phyloP scores from a whole-genome alignment of 768 basidiomycete genomes.

The Trametes punicea region DNA sequence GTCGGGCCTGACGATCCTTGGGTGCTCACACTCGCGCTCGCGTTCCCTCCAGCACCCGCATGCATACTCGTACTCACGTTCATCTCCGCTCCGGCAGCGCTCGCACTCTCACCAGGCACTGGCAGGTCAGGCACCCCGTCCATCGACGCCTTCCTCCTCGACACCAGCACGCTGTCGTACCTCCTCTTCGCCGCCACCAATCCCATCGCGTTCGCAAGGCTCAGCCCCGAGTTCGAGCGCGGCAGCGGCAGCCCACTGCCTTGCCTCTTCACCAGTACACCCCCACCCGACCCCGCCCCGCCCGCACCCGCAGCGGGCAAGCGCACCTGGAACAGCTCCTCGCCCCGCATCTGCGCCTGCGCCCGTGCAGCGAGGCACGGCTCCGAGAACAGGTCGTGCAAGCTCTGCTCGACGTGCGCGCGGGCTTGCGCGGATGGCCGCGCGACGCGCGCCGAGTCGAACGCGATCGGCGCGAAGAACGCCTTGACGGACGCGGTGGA shows the following conservation, averaged over 20 bases:
- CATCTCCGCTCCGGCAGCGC: not conserved
- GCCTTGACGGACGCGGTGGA: constrained; percentile 62
- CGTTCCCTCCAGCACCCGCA: not conserved
- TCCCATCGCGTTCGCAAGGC: constrained; percentile 54
- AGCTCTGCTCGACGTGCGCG: constrained; percentile 67
- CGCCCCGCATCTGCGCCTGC: constrained; percentile 58
- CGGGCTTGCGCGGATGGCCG: constrained; percentile 66
- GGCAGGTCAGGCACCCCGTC: constrained; percentile 22
- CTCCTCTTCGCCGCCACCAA: constrained; percentile 48
- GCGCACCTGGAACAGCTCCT: constrained; percentile 58
- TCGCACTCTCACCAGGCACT: not conserved
- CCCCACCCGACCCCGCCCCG: not conserved
- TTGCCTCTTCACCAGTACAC: constrained; percentile 28
- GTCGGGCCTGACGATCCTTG: not conserved
- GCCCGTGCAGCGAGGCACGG: constrained; percentile 65
- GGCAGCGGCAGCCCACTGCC: constrained; percentile 45
- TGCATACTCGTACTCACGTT: not conserved
- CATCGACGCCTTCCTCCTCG: constrained; percentile 51
- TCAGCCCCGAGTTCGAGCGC: constrained; percentile 56
- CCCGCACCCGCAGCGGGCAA: not conserved
- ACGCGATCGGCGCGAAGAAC: constrained; percentile 49
- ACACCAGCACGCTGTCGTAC: constrained; percentile 67
- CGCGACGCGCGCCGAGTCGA: constrained; percentile 61
- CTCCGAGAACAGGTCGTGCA: constrained; percentile 81
- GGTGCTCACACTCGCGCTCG: not conserved